These are phyloP conservation scores for Prunus kanzakura DNA, from an alignment of 306 rosid genomes.

Conservation along the genomic window DNA sequence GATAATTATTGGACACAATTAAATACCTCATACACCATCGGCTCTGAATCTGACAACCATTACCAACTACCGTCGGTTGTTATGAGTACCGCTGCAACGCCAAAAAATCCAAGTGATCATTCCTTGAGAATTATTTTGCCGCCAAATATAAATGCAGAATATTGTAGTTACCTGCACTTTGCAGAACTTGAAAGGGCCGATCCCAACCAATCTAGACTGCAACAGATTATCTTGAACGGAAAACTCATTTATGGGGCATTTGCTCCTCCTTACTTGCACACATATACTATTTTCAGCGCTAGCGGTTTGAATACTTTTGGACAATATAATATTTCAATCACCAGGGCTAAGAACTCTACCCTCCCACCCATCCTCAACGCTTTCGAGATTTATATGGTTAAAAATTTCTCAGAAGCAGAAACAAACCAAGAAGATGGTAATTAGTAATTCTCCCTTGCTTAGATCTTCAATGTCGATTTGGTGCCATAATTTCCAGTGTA, in stretches of 20 bases:
- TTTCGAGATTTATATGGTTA: no score
- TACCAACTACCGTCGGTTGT: constrained; percentile 28
- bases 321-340: no score
- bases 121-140: constrained; percentile 9
- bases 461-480: no score
- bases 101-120: not conserved
- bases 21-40: no score
- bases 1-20: no score
- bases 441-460: no score
- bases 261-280: constrained; percentile 2
- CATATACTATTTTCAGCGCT: not conserved
- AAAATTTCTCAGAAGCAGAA: no score
- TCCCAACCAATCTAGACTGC: not conserved
- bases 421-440: no score
- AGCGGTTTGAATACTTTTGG: no score
- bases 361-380: no score
- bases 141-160: not conserved
- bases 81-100: constrained; percentile 33
- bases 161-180: constrained; percentile 23
- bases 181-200: constrained; percentile 24
- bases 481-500: no score
- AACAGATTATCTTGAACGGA: constrained; percentile 8
- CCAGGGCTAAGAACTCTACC: no score
- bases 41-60: not conserved
- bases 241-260: not conserved